Evolutionary conservation across 352 stramenopile genomes (phyloP), one percentile per base, ranked within the genome.

Genomic region (Achlya hypogyna): DNA sequence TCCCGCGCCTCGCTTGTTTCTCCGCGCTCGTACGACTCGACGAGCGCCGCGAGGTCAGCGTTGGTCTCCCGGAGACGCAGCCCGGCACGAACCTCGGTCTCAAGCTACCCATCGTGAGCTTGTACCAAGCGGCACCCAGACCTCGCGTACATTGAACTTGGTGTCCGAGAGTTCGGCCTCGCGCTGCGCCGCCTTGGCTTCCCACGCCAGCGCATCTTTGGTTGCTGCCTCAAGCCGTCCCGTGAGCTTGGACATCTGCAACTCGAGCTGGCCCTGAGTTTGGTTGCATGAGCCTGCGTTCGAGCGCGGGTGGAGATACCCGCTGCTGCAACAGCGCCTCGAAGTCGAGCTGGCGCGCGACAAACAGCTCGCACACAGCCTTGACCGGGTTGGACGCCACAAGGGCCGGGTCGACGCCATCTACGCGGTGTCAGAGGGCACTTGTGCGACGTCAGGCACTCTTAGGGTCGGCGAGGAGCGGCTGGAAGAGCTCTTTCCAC

Each of bases 261-360:
- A 76, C 60, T 86, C 76, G 14, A 87, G 65, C 18, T 76, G 72
- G 5, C 66, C 71, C 20, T 77, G 67, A 2, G 9, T 32, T 10
- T 23, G 29, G 20, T 35, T 14, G 22, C 10, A 20, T 35, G 10
- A 38, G 1, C 22, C 32, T 31, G 27, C 6, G 47, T 25, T 53
- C 47, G 20, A 25, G 10, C 12, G 47, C 14, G 20, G n/a, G 5
- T 10, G 16, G 16, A 45, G 6, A 22, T 60, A 56, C 74, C 35
- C 86, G 84, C 64, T 85, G 75, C 45, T 86, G 76, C 31, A 77
- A 79, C 14, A 88, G 64, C 35, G 82, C 77, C 34, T 88, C 79
- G 22, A 84, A 84, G 6, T 78, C 78, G 54, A 84, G 80, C 51
- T 88, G 79, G 32, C 76, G 79, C 20, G 75, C 69, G 53, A 76